Evolutionary conservation across 192 early-diverging fungal species (phyloP).

Genomic region (Backusella macrospora): DNA sequence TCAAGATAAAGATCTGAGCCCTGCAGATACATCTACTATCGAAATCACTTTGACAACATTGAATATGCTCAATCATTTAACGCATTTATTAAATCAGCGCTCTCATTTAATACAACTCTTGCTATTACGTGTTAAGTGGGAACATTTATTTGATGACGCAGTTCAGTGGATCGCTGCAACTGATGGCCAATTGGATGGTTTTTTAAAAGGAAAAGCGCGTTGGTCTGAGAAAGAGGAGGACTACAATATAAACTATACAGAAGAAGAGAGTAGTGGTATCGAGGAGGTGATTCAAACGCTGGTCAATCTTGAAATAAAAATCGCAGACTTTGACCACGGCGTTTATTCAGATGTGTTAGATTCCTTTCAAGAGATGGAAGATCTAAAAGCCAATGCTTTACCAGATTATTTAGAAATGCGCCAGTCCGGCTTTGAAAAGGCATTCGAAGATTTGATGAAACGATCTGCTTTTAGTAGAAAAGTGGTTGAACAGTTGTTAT

Average conservation of each 20-base stretch:
- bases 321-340: conserved; percentile 31
- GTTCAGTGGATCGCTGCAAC: conserved; percentile 27
- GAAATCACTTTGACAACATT: conserved; percentile 43
- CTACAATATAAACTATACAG: neutral
- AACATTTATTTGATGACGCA: conserved; percentile 33
- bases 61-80: conserved; percentile 35
- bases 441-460: conserved; percentile 30
- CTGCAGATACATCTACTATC: conserved; percentile 45
- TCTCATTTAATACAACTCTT: conserved; percentile 26
- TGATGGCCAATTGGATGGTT: conserved; percentile 30
- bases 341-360: conserved; percentile 26
- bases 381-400: neutral
- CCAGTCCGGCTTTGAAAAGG: conserved; percentile 42
- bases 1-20: conserved; percentile 22
- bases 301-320: conserved; percentile 23
- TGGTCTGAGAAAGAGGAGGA: conserved; percentile 27
- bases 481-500: conserved; percentile 37
- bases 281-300: conserved; percentile 21
- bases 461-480: conserved; percentile 29
- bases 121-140: conserved; percentile 42
- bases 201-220: conserved; percentile 28
- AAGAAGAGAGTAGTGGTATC: neutral
- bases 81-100: conserved; percentile 27
- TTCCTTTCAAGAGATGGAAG: conserved; percentile 33
- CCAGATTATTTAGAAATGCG: conserved; percentile 38